phyloP scores from a whole-genome alignment of 495 filamentous ascomycete genomes.

The Jackrogersella minutella region DNA sequence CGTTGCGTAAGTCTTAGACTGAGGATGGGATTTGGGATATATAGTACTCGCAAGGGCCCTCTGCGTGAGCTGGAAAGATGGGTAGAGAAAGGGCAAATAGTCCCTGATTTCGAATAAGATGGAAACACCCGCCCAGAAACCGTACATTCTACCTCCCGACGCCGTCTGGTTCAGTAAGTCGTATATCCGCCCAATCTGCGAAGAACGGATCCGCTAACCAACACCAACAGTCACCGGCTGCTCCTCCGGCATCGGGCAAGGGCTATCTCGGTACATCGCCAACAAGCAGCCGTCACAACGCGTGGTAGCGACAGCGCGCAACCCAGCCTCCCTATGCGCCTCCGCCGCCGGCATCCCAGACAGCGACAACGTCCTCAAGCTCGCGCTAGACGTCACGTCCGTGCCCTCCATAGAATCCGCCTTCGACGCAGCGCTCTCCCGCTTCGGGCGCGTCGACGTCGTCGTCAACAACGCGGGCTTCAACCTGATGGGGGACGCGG shows the following conservation, averaged over 20 bases:
- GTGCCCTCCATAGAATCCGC: slow-evolving; percentile 51
- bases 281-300: slow-evolving; percentile 44
- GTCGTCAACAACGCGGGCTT: slow-evolving; percentile 68
- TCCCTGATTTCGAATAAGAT: slow-evolving; percentile 19
- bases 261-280: slow-evolving; percentile 47
- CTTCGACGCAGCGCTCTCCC: slow-evolving; percentile 47
- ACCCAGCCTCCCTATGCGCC: slow-evolving; percentile 44
- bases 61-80: too few relatives aligned
- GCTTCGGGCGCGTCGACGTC: slow-evolving; percentile 61
- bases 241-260: slow-evolving; percentile 58
- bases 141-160: slow-evolving; percentile 55
- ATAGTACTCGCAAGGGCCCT: too few relatives aligned
- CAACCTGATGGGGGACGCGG: slow-evolving; percentile 55
- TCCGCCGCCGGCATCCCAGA: slow-evolving; percentile 48
- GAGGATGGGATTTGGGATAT: too few relatives aligned
- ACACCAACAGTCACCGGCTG: slow-evolving; percentile 54
- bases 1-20: too few relatives aligned
- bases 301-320: slow-evolving; percentile 59
- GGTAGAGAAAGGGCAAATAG: too few relatives aligned
- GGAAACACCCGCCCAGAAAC: slow-evolving; percentile 44
- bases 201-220: not conserved
- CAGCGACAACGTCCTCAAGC: slow-evolving; percentile 52
- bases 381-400: slow-evolving; percentile 56
- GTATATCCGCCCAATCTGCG: not conserved
- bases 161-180: slow-evolving; percentile 62